These are phyloP conservation scores for Triticum monococcum DNA, from an alignment of 176 grass and related monocot species.

Conservation along the genomic window DNA sequence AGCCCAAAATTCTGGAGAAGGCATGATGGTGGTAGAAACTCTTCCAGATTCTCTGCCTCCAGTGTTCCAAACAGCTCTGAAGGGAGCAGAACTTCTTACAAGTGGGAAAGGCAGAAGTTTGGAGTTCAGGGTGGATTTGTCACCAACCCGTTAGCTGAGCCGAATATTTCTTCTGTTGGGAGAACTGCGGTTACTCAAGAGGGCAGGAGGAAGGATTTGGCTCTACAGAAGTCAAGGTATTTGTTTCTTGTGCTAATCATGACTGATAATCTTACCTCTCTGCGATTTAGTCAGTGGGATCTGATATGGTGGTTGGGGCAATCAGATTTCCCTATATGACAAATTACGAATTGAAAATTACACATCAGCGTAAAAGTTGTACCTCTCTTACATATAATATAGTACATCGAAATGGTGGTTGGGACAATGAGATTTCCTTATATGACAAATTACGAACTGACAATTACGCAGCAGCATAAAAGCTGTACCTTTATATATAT, in stretches of 20 bases:
- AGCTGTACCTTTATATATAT: not conserved
- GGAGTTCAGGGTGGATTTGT: slow-evolving; percentile 72
- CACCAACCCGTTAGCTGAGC: slow-evolving; percentile 87
- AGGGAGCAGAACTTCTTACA: slow-evolving; percentile 52
- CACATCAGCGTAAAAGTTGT: not conserved
- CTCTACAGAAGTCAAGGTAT: slow-evolving; percentile 60
- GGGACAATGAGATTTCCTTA: not conserved
- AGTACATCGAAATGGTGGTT: not conserved
- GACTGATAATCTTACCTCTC: not conserved
- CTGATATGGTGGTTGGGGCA: slow-evolving; percentile 10
- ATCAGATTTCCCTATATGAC: not conserved
- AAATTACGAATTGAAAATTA: slow-evolving; percentile 19
- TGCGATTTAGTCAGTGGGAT: not conserved
- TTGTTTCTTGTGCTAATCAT: not conserved
- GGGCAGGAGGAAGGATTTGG: slow-evolving; percentile 46
- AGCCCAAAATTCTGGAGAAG: slow-evolving; percentile 90
- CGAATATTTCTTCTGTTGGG: slow-evolving; percentile 47
- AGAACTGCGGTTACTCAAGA: slow-evolving; percentile 34
- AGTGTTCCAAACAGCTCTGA: slow-evolving; percentile 52
- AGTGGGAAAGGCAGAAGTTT: slow-evolving; percentile 74
- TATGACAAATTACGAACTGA: slow-evolving; percentile 9
- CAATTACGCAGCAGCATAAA: slow-evolving; percentile 14
- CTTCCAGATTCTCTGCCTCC: slow-evolving; percentile 60
- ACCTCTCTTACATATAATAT: not conserved
- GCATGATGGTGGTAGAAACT: slow-evolving; percentile 38